Evolutionary conservation across 2,329 filamentous ascomycete genomes (phyloP), one percentile per base, ranked within the genome.

Genomic region (Fusarium heterosporum): DNA sequence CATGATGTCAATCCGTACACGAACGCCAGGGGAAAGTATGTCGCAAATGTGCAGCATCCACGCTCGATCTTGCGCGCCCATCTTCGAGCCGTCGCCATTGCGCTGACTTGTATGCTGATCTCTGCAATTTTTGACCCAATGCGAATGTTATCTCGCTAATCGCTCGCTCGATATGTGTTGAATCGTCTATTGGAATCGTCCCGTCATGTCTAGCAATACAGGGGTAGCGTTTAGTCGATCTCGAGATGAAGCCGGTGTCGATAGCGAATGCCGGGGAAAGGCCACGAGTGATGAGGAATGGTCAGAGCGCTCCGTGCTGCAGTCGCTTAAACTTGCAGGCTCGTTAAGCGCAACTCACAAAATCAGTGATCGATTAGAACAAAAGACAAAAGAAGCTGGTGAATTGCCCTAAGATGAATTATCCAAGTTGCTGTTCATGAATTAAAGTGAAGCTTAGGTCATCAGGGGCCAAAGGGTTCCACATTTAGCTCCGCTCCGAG

Each of bases 1-100:
- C 96, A 99, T 12, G 91, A 91, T n/a, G 93, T 95, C 69, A 97
- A 79, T 55, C 90, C 86, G 75, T 97, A 97, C 59, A 98, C 92
- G 75, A 98, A 97, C 28, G 83, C 82, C 17, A 98, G 84, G n/a
- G 95, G 95, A 70, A 97, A 92, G 78, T 93, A 97, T 26, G 88
- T 92, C 52, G 91, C 84, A 62, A 89, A 87, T 41, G 85, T 82
- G 81, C 94, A 98, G 83, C 93, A 97, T 74, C 87, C 90, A 48
- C 93, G 90, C 84, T 97, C 94, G 73, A 92, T 53, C 76, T 85
- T 87, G 67, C 91, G 85, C 47, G 87, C 90, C 83, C 87, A 91
- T 73, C 86, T 84, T 72, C 85, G 85, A 75, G 82, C 78, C 84
- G 88, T 88, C 45, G 65, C 65, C 66, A 68, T 68, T 61, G 52